Base-by-base conservation (phyloP, 2,329 filamentous ascomycete genomes). In the Diaporthe caulivora region DNA sequence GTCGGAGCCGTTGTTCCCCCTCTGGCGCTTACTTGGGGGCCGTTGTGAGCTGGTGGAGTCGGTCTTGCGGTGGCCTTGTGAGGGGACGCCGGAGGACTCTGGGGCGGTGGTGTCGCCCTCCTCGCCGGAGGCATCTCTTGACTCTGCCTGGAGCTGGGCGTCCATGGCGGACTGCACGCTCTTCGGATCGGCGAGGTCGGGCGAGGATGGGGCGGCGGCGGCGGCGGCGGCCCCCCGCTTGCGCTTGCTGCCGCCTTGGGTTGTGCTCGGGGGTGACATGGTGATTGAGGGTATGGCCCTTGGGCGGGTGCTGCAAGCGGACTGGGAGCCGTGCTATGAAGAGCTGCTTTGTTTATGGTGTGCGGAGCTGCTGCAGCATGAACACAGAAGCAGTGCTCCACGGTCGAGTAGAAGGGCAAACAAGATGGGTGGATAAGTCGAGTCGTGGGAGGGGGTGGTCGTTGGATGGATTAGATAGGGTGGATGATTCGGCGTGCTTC, bases 81-180 rank as follows among this genome's bases (percentile, higher is more conserved):
- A 73, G 54, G 78, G 76, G 54, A 72, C 55, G 75, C 86, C 86
- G 70, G 83, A 84, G 55, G 87, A 87, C 81, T 92, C 89, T 75
- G 89, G 88, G 69, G 93, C 90, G 21, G 92, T 92, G 77, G 94
- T 94, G 79, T 93, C 92, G 79, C 90, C 92, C 81, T 96, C 94
- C 84, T 97, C 94, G 76, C 89, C 93, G 21, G 94, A 96, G 75
- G 93, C 94, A 85, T 97, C 94, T 80, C 93, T 91, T 47, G 94
- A 95, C 24, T 93, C 95, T 47, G 93, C 88, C 81, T 93, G 88
- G 81, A 92, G 90, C 77, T 92, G 88, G 75, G 78, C 72, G 72
- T 75, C 80, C 72, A 75, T 78, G 77, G 75, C 84, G 80, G 75
- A 86, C 80, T 77, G 87, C 83, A 87, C 85, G 55, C 42, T 62